phyloP scores from a whole-genome alignment of 495 filamentous ascomycete species.

The Tuber magnatum region DNA sequence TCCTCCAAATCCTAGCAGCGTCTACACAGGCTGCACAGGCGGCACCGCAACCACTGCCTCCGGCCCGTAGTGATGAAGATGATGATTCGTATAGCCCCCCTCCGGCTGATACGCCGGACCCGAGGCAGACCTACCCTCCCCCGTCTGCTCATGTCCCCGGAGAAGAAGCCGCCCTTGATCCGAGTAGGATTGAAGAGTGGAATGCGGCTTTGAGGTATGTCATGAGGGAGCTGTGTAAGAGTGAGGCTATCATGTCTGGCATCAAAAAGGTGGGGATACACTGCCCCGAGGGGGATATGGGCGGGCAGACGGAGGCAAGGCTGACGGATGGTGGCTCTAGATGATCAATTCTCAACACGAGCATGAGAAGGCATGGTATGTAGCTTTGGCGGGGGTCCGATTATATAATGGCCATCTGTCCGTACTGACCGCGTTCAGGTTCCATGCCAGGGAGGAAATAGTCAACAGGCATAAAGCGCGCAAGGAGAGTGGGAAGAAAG shows the following conservation, averaged over 20 bases:
- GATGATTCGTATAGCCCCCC: constrained; percentile 16
- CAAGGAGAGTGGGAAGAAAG: constrained; percentile 48
- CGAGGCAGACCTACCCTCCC: not conserved
- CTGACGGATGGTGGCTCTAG: constrained; percentile 43
- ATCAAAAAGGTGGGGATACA: constrained; percentile 44
- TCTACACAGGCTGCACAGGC: constrained; percentile 13
- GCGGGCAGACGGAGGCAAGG: constrained; percentile 10
- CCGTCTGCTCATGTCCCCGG: not conserved
- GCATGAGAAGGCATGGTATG: constrained; percentile 59
- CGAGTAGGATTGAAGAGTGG: constrained; percentile 61
- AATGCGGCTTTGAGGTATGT: constrained; percentile 56
- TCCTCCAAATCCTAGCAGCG: constrained; percentile 7
- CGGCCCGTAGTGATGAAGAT: not conserved
- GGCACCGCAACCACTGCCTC: constrained; percentile 8
- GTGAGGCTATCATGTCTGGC: constrained; percentile 44
- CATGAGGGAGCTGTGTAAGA: constrained; percentile 52
- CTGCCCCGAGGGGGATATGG: not conserved
- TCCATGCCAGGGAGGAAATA: constrained; percentile 49
- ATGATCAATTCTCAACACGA: constrained; percentile 58
- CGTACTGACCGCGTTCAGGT: constrained; percentile 11
- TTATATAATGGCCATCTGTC: not conserved
- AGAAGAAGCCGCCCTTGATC: constrained; percentile 44
- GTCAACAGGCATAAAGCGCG: constrained; percentile 48
- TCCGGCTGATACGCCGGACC: not conserved
- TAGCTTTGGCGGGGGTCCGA: not conserved